Evolutionary conservation across 2,329 filamentous ascomycete species (phyloP).

Genomic region (Penicillium sp.): DNA sequence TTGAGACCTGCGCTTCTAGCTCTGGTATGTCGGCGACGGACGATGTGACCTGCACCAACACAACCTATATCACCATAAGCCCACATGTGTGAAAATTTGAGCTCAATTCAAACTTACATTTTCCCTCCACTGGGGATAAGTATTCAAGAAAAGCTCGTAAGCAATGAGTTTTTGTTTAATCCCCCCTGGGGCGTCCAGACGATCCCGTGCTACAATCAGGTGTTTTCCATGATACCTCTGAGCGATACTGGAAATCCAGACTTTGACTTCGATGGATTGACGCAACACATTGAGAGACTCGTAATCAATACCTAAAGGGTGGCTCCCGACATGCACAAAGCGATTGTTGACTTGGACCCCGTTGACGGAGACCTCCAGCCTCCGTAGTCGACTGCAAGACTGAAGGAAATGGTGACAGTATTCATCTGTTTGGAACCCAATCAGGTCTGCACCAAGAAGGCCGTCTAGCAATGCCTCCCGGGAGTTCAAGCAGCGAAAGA

Average conservation of each 20-base stretch:
- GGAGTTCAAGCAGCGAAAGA: constrained; percentile 85
- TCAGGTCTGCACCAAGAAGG: constrained; percentile 86
- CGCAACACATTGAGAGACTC: constrained; percentile 71
- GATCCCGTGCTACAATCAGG: constrained; percentile 89
- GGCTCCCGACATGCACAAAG: constrained; percentile 80
- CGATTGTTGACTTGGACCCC: constrained; percentile 86
- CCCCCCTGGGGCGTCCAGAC: constrained; percentile 87
- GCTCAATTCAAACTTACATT: constrained; percentile 48
- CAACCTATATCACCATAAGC: constrained; percentile 57
- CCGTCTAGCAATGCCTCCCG: constrained; percentile 84
- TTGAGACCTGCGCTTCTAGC: constrained; percentile 81
- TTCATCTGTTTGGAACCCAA: constrained; percentile 91
- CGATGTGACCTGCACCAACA: constrained; percentile 89
- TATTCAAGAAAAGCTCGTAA: constrained; percentile 89
- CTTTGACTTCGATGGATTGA: constrained; percentile 69
- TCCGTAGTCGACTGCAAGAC: constrained; percentile 85
- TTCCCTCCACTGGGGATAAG: constrained; percentile 84
- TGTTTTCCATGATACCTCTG: constrained; percentile 84
- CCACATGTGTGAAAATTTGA: neutral
- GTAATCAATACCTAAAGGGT: constrained; percentile 87
- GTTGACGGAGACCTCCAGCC: constrained; percentile 80
- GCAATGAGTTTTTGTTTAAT: constrained; percentile 90
- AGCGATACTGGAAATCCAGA: constrained; percentile 77
- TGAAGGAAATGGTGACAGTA: constrained; percentile 92
- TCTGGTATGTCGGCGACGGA: constrained; percentile 84